Evolutionary conservation across 306 rosid species (phyloP), one percentile per base, ranked within the genome.

Genomic region (Castanea mollissima): DNA sequence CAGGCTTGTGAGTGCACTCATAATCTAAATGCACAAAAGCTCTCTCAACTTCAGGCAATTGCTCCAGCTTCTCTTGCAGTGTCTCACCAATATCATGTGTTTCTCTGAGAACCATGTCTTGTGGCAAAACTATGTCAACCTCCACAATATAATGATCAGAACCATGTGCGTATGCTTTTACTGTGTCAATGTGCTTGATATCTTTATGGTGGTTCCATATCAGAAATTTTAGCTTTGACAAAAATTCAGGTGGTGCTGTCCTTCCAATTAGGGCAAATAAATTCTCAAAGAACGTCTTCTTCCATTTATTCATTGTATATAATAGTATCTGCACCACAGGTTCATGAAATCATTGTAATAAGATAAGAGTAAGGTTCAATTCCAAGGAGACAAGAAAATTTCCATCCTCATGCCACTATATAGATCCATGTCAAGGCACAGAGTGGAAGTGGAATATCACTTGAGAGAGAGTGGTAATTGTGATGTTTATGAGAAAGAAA

Each of bases 11-110:
- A 84, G 89, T 79, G 60, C 60, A 88, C 81, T 91, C 96, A 57
- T 85, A 92, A 85, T 92, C 97, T 5, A 87, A 81, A 69, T 92
- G 96, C 62, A 92, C 96, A 49, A 91, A 92, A 74, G 97, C 97
- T 69, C 94, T 79, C 69, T 88, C 97, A n/a, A 92, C 91, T 13
- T 91, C 92, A 7, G 91, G 89, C 65, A 91, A 88, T 19, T 88
- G 91, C 81, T 92, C 96, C 0, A 92, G 84, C 76, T 91, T 91
- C 84, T 71, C 92, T 77, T 92, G 94, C n/a, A 92, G 89, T n/a
- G 84, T 82, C 88, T 92, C 96, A 0, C 90, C 97, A 55, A 92
- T 92, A 68, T 89, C 85, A 80, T 92, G 97, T 11, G 96, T 91
- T 80, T 81, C 59, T 54, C 81, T 59, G 7, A 91, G 87, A 75